Evolutionary conservation across 1,284 basidiomycete species (phyloP).

Genomic region (Cryptococcus hybrid): DNA sequence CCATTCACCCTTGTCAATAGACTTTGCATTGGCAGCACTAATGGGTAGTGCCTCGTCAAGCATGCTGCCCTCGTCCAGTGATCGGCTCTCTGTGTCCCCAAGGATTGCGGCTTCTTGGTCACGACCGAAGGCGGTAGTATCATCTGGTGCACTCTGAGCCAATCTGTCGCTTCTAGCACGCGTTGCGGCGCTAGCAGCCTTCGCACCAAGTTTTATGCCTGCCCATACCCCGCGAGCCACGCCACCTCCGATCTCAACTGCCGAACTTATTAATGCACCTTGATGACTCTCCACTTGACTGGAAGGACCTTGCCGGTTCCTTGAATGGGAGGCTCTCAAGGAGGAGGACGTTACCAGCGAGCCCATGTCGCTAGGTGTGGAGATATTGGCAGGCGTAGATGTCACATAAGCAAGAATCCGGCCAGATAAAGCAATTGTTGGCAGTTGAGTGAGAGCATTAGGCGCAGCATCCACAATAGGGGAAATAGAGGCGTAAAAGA

Average conservation of each 20-base stretch:
- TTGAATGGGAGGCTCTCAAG: slow-evolving; percentile 1
- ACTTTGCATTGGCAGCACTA: neutral
- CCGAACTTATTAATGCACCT: slow-evolving; percentile 32
- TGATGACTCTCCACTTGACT: slow-evolving; percentile 5
- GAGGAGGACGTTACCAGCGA: slow-evolving; percentile 27
- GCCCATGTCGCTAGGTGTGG: slow-evolving; percentile 32
- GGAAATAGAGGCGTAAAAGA: slow-evolving; percentile 17
- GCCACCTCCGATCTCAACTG: slow-evolving; percentile 42
- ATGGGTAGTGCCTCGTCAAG: slow-evolving; percentile 1
- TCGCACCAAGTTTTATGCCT: slow-evolving; percentile 42
- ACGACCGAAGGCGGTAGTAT: slow-evolving; percentile 16
- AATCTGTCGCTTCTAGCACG: slow-evolving; percentile 24
- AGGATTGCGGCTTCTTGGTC: slow-evolving; percentile 14
- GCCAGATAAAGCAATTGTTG: slow-evolving; percentile 30
- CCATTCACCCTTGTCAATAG: slow-evolving; percentile 23
- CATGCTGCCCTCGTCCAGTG: slow-evolving; percentile 19
- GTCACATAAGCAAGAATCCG: slow-evolving; percentile 36
- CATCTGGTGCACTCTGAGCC: slow-evolving; percentile 37
- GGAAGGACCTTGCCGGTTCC: neutral
- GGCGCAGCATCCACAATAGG: slow-evolving; percentile 9
- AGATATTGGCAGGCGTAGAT: slow-evolving; percentile 18
- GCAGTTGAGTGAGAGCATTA: slow-evolving; percentile 18
- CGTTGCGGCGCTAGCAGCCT: slow-evolving; percentile 31
- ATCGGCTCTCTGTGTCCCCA: slow-evolving; percentile 9
- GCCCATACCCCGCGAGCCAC: slow-evolving; percentile 47